A percentile compares a stretch with the other conserved stretches of the same genome.
phyloP scores from a whole-genome alignment of 768 basidiomycete genomes.

The Lentinus tigrinus region DNA sequence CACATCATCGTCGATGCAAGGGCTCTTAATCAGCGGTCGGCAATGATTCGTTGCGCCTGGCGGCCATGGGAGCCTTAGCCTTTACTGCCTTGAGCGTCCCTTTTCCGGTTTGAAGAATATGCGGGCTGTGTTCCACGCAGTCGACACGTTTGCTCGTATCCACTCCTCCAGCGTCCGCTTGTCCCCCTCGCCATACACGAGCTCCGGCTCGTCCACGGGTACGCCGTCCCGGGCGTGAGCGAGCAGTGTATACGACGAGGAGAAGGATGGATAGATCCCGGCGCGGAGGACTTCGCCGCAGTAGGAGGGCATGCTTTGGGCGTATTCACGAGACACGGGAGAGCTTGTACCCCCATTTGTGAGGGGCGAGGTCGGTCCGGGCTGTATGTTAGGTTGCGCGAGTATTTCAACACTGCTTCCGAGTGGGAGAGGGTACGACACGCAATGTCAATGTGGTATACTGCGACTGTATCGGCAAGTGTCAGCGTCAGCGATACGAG shows the following conservation, averaged over 20 bases:
- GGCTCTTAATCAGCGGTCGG: too few relatives aligned
- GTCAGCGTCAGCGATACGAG: too few relatives aligned
- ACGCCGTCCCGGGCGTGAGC: conserved; percentile 16
- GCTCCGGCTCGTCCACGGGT: conserved; percentile 25
- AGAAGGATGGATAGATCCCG: conserved; percentile 30
- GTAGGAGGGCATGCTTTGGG: conserved; percentile 49
- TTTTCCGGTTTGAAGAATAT: too few relatives aligned
- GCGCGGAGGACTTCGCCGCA: conserved; percentile 29
- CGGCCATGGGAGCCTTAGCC: too few relatives aligned
- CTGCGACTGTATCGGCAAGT: too few relatives aligned
- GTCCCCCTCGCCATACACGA: conserved; percentile 34
- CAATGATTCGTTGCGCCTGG: too few relatives aligned
- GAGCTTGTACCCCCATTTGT: conserved; percentile 57
- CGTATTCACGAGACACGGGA: conserved; percentile 51
- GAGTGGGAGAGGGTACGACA: too few relatives aligned
- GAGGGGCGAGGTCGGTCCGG: conserved; percentile 36
- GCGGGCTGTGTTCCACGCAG: too few relatives aligned
- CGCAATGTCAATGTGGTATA: too few relatives aligned
- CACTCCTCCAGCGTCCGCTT: conserved; percentile 33
- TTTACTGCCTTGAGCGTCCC: too few relatives aligned
- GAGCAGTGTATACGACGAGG: conserved; percentile 24
- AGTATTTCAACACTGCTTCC: background rate
- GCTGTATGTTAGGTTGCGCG: conserved; percentile 15
- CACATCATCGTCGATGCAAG: too few relatives aligned
- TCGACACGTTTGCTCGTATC: conserved; percentile 24